Percentiles rank a stretch among this genome's conserved stretches.
Evolutionary conservation across 2,329 filamentous ascomycete species (phyloP).

Genomic region (Neofusicoccum laricinum): DNA sequence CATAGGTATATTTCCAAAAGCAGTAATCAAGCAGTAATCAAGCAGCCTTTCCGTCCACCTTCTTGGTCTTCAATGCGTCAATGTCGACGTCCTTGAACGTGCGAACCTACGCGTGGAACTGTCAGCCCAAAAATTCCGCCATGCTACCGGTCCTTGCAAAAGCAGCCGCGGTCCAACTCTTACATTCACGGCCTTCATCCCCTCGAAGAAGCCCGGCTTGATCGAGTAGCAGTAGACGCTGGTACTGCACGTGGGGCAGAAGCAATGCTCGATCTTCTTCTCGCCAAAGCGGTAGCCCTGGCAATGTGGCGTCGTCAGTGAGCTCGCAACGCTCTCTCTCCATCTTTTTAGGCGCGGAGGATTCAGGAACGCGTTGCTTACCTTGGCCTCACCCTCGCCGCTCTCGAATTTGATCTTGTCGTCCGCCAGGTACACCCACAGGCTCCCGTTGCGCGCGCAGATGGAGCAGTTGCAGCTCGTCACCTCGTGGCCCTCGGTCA

Average conservation of each 20-base stretch:
- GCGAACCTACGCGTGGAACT: constrained; percentile 19
- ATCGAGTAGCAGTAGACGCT: constrained; percentile 24
- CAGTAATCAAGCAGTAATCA: constrained; percentile 7
- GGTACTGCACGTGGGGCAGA: constrained; percentile 32
- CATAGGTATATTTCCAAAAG: background rate
- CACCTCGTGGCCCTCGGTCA: constrained; percentile 43
- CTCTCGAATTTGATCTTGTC: constrained; percentile 22
- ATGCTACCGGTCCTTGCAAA: too few species aligned
- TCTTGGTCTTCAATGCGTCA: constrained; percentile 24
- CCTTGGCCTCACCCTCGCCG: background rate
- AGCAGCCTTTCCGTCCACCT: constrained; percentile 25
- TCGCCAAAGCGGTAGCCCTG: constrained; percentile 29
- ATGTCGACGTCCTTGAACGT: constrained; percentile 29
- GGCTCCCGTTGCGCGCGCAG: constrained; percentile 51
- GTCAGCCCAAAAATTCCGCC: background rate
- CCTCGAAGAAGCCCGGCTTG: constrained; percentile 21
- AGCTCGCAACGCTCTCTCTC: too few species aligned
- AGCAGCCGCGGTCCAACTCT: constrained; percentile 5
- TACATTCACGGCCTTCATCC: constrained; percentile 28
- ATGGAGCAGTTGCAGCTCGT: constrained; percentile 54
- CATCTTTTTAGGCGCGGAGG: too few species aligned
- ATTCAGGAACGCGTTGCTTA: background rate
- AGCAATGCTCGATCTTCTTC: constrained; percentile 26
- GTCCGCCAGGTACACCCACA: constrained; percentile 40
- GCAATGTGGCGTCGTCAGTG: background rate